Evolutionary conservation across 2,329 filamentous ascomycete genomes (phyloP), one percentile per base, ranked within the genome.

Genomic region (Clathrospora elynae): DNA sequence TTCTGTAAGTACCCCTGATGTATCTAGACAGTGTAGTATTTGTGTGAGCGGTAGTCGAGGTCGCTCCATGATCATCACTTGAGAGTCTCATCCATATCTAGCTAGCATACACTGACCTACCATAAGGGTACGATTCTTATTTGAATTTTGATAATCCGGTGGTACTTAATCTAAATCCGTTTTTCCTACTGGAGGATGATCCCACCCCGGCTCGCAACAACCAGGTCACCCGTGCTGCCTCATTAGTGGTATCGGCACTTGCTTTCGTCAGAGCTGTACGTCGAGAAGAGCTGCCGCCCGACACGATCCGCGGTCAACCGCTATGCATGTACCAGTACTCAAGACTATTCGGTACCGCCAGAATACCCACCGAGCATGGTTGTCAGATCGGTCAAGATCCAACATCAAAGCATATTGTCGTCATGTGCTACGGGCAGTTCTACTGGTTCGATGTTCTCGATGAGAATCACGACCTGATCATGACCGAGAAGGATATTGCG

Each of bases 391-490:
- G 91, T 52, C 91, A 97, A 67, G 91, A 97, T 61, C 88, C 90
- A 1, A 82, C 85, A n/a, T 89, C 92, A 3, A 95, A 90, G 73
- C 93, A 99, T 68, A 78, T 99, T 24, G 87, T 96, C 7, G 90
- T 97, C 29, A 80, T 97, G 72, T 95, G 90, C 65, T 88, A 92
- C 53, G 93, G 93, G 2, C 93, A 99, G 57, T 91, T 97, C 63
- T 99, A 99, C 72, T 97, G 92, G 92, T 99, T 99, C 61, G 93
- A 99, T 69, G 91, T 96, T 2, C 77, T 99, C 12, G 93, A 99
- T 59, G 86, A 92, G 56, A 95, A 96, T 70, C 88, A 88, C 5
- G 93, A 99, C 68, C 75, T 95, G 42, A 96, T 99, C 71, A 97
- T 97, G 92, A 91, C 86, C 0, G 93, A 97, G 71, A 92, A 89